A percentile compares a stretch with the other conserved stretches of the same genome.
phyloP scores from a whole-genome alignment of 495 filamentous ascomycete species.

The Penicillium odoratum region DNA sequence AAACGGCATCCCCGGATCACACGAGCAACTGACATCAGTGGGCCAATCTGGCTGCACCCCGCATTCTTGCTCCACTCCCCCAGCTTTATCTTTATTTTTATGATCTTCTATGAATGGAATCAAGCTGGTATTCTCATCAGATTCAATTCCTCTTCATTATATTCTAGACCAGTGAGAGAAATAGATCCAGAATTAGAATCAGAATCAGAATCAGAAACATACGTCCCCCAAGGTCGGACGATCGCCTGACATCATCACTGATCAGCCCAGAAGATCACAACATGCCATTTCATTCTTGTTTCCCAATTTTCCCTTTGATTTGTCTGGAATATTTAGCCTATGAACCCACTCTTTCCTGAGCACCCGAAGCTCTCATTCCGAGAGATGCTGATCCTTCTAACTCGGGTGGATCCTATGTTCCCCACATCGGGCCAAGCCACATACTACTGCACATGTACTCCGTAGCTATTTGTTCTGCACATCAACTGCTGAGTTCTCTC shows the following conservation, averaged over 20 bases:
- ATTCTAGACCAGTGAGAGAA: too few species aligned
- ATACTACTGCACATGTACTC: not conserved
- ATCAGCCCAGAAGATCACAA: not conserved
- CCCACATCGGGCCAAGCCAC: not conserved
- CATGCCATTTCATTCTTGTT: not conserved
- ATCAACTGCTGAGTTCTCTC: too few species aligned
- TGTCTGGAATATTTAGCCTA: too few species aligned
- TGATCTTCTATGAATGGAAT: too few species aligned
- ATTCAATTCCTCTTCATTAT: too few species aligned
- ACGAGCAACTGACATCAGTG: slow-evolving; percentile 39
- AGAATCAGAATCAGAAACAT: not conserved
- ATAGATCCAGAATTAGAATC: not conserved
- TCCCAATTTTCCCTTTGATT: not conserved
- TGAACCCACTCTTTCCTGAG: not conserved
- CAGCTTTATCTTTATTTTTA: slow-evolving; percentile 5
- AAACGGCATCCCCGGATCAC: slow-evolving; percentile 31
- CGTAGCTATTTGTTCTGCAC: not conserved
- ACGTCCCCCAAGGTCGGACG: not conserved
- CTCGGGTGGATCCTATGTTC: not conserved
- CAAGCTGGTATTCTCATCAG: too few species aligned
- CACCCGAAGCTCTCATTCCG: not conserved
- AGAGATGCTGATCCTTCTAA: not conserved
- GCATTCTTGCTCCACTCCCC: slow-evolving; percentile 42
- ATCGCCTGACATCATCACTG: not conserved
- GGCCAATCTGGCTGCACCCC: slow-evolving; percentile 45